phyloP scores from a whole-genome alignment of 1,139 yeast genomes.

The Lodderomyces oxycetoniae region DNA sequence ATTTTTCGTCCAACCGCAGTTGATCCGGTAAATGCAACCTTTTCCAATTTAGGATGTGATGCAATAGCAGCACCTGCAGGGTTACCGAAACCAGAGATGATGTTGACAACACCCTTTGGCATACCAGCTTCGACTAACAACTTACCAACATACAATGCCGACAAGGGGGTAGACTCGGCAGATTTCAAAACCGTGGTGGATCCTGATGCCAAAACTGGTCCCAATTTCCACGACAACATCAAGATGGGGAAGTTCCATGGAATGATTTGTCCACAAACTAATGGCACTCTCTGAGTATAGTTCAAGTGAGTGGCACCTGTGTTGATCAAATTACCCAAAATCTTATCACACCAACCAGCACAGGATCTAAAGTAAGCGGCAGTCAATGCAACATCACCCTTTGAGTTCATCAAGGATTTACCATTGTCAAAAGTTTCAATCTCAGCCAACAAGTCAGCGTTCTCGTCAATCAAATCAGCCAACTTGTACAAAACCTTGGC shows the following conservation, averaged over 20 bases:
- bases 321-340: slow-evolving; percentile 62
- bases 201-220: slow-evolving; percentile 80
- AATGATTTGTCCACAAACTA: slow-evolving; percentile 76
- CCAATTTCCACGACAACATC: slow-evolving; percentile 83
- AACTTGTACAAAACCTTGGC: slow-evolving; percentile 50
- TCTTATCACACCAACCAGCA: slow-evolving; percentile 84
- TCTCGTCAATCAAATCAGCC: slow-evolving; percentile 59
- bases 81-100: slow-evolving; percentile 74
- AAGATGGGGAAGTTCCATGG: slow-evolving; percentile 89
- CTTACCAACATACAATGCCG: slow-evolving; percentile 62
- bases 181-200: slow-evolving; percentile 76
- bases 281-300: slow-evolving; percentile 58
- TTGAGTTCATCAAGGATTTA: slow-evolving; percentile 55
- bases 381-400: slow-evolving; percentile 58
- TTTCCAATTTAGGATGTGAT: slow-evolving; percentile 62
- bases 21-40: slow-evolving; percentile 84
- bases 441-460: slow-evolving; percentile 55
- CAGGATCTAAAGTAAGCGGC: slow-evolving; percentile 63
- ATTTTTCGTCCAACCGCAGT: slow-evolving; percentile 76
- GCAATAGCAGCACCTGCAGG: slow-evolving; percentile 74
- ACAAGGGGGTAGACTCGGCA: slow-evolving; percentile 80
- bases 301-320: slow-evolving; percentile 59
- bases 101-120: slow-evolving; percentile 77
- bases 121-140: slow-evolving; percentile 65
- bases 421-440: slow-evolving; percentile 81